Conservation (phyloP, 177 flowering plant species). For the Vitis hybrid region DNA sequence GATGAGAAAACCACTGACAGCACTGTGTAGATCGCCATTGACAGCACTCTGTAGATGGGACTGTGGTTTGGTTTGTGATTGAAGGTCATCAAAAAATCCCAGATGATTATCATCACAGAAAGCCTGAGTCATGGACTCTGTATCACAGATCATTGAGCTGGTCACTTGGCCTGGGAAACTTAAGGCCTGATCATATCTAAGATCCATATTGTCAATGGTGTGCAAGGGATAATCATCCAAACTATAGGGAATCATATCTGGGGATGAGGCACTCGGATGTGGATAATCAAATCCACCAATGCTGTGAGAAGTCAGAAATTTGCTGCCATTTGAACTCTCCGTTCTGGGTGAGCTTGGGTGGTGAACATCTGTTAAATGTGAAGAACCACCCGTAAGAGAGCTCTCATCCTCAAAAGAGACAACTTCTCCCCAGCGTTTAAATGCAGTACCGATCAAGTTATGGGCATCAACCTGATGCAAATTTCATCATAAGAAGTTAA, state of each 20-base stretch:
- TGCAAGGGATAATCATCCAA: slow-evolving; percentile 44
- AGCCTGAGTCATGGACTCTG: slow-evolving; percentile 36
- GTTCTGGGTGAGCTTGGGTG: slow-evolving; percentile 31
- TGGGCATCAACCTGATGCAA: slow-evolving; percentile 53
- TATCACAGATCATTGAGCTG: slow-evolving; percentile 35
- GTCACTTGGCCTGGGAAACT: slow-evolving; percentile 29
- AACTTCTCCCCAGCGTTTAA: slow-evolving; percentile 54
- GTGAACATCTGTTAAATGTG: slow-evolving; percentile 25
- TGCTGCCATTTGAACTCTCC: slow-evolving; percentile 33
- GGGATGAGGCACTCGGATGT: slow-evolving; percentile 37
- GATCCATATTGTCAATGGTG: slow-evolving; percentile 33
- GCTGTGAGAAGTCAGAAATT: slow-evolving; percentile 27
- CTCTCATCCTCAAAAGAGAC: slow-evolving; percentile 43
- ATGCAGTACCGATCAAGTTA: slow-evolving; percentile 55
- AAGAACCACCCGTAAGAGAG: slow-evolving; percentile 25
- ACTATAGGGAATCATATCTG: slow-evolving; percentile 50
- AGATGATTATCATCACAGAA: slow-evolving; percentile 46
- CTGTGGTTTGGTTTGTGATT: slow-evolving; percentile 35
- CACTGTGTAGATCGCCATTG: slow-evolving; percentile 11
- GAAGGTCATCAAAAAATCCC: slow-evolving; percentile 42
- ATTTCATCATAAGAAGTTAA: not conserved
- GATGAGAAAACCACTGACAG: slow-evolving; percentile 21
- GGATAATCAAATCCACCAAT: slow-evolving; percentile 33
- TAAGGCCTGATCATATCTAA: slow-evolving; percentile 35
- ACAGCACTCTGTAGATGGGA: slow-evolving; percentile 43